Conservation (phyloP, 257 asterid species). For the Paraleonurus japonicus region DNA sequence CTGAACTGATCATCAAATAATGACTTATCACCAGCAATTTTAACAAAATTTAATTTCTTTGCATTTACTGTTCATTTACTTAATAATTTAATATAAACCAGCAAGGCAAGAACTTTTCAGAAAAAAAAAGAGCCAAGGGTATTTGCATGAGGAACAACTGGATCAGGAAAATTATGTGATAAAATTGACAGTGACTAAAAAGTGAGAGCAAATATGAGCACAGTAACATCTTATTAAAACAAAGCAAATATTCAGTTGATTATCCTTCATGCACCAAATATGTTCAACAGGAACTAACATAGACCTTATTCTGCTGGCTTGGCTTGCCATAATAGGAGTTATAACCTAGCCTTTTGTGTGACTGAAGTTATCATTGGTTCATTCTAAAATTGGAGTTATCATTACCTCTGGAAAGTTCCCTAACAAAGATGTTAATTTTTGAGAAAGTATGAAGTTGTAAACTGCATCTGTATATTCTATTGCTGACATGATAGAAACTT, state of each 20-base stretch:
- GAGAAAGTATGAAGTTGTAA: constrained; percentile 91
- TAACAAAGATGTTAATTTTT: constrained; percentile 74
- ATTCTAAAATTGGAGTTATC: not conserved
- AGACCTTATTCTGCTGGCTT: constrained; percentile 5
- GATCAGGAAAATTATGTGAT: not conserved
- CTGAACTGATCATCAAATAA: not conserved
- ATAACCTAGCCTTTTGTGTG: not conserved
- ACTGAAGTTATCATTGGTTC: not conserved
- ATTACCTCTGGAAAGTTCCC: constrained; percentile 98
- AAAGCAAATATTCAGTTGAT: constrained; percentile 8
- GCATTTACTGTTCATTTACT: not conserved
- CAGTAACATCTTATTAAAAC: not conserved
- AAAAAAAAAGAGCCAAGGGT: not conserved
- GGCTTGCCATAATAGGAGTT: not conserved
- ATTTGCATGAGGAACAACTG: not conserved
- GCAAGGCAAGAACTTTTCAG: not conserved
- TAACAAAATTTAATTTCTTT: not conserved
- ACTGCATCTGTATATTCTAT: constrained; percentile 93
- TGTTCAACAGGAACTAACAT: constrained; percentile 5
- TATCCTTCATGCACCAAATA: constrained; percentile 15
- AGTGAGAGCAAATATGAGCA: not conserved
- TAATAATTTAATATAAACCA: not conserved
- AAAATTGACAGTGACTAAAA: not conserved
- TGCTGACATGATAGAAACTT: constrained; percentile 82
- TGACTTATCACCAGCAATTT: not conserved